phyloP scores from a whole-genome alignment of 2,329 filamentous ascomycete species.

The Didymella glomerata region DNA sequence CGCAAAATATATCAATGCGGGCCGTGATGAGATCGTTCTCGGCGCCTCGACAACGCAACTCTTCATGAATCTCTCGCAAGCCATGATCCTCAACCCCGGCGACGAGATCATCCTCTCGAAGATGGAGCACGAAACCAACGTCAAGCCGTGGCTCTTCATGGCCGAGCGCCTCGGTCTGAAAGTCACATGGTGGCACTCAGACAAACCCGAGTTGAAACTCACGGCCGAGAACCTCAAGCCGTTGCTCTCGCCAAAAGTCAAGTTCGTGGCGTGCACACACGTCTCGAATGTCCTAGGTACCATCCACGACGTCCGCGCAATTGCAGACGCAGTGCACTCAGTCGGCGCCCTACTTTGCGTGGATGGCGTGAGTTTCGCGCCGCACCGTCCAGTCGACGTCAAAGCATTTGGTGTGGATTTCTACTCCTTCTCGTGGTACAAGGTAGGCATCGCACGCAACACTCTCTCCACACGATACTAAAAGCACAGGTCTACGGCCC shows the following conservation, averaged over 20 bases:
- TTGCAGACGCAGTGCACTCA: slow-evolving; percentile 61
- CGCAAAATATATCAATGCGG: slow-evolving; percentile 75
- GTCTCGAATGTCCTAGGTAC: slow-evolving; percentile 77
- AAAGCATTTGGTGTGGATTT: slow-evolving; percentile 74
- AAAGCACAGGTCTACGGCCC: slow-evolving; percentile 73
- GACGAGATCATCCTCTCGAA: slow-evolving; percentile 75
- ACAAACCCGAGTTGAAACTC: slow-evolving; percentile 64
- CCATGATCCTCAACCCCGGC: slow-evolving; percentile 50
- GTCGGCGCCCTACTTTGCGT: slow-evolving; percentile 71
- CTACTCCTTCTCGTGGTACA: slow-evolving; percentile 84
- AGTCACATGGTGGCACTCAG: slow-evolving; percentile 74
- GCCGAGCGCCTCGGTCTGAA: slow-evolving; percentile 67
- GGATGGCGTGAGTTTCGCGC: slow-evolving; percentile 79
- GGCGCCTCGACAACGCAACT: slow-evolving; percentile 79
- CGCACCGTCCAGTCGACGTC: slow-evolving; percentile 75
- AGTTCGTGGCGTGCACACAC: slow-evolving; percentile 77
- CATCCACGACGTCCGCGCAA: slow-evolving; percentile 68
- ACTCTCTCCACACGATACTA: too few relatives aligned
- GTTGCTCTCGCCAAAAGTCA: slow-evolving; percentile 70
- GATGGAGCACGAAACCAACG: slow-evolving; percentile 81
- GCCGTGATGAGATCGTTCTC: slow-evolving; percentile 72
- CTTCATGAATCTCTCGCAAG: slow-evolving; percentile 69
- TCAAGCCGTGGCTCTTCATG: slow-evolving; percentile 75
- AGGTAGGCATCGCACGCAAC: too few relatives aligned
- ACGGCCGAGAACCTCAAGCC: slow-evolving; percentile 63